phyloP scores from a whole-genome alignment of 2,329 filamentous ascomycete genomes.

The Scedosporium apiospermum region DNA sequence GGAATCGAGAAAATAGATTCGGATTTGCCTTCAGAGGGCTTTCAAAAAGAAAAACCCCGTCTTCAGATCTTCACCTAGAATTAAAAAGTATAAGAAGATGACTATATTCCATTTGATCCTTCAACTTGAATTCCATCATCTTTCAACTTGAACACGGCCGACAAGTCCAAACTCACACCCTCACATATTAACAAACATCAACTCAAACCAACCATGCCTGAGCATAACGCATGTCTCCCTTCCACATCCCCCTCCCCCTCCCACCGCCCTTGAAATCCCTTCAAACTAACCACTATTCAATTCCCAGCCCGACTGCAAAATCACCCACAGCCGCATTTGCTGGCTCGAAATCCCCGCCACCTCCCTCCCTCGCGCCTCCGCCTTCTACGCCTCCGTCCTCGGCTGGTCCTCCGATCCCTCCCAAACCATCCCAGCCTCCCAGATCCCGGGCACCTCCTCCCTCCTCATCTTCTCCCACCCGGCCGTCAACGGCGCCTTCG shows the following conservation, averaged over 20 bases:
- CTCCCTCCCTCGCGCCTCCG: conserved; percentile 22
- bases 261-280: not conserved
- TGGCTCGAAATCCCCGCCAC: conserved; percentile 29
- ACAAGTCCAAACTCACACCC: too few relatives aligned
- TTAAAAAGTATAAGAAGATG: too few relatives aligned
- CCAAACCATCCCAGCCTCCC: conserved; percentile 12
- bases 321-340: conserved; percentile 22
- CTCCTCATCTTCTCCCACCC: conserved; percentile 24
- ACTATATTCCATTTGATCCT: too few relatives aligned
- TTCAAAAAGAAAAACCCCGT: too few relatives aligned
- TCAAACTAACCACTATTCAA: not conserved
- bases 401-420: conserved; percentile 18
- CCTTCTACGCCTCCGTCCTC: conserved; percentile 27
- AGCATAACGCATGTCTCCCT: too few relatives aligned
- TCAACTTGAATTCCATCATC: too few relatives aligned
- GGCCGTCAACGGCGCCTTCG: conserved; percentile 24
- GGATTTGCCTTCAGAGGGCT: too few relatives aligned
- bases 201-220: too few relatives aligned
- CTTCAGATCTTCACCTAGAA: too few relatives aligned
- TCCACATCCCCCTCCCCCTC: not conserved
- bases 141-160: too few relatives aligned
- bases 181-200: too few relatives aligned
- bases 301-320: not conserved
- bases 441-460: conserved; percentile 16
- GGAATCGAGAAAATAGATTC: too few relatives aligned